These are phyloP conservation scores for Podila epicladia DNA, from an alignment of 192 early-diverging fungal species.

Conservation along the genomic window DNA sequence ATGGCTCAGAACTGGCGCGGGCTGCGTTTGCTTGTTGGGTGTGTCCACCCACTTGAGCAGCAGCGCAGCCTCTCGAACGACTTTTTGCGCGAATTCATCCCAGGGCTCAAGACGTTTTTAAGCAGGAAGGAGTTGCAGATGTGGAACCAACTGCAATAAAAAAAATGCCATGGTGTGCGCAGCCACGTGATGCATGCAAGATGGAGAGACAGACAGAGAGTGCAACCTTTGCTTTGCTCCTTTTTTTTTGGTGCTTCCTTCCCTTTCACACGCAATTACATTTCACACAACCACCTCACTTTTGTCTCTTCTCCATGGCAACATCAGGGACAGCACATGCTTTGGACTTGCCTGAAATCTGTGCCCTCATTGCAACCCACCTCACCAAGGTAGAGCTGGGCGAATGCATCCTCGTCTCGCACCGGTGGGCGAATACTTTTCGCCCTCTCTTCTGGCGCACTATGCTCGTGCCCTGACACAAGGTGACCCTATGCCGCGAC, in stretches of 20 bases:
- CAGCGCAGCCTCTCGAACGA: constrained; percentile 9
- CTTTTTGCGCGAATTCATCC: neutral
- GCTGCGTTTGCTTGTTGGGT: constrained; percentile 8
- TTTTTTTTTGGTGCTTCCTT: too few species aligned
- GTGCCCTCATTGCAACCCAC: constrained; percentile 9
- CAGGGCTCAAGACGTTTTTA: neutral
- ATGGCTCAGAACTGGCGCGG: constrained; percentile 17
- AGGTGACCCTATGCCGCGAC: neutral
- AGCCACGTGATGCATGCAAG: too few species aligned
- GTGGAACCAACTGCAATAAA: neutral
- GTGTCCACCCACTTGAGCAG: constrained; percentile 8
- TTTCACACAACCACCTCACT: too few species aligned
- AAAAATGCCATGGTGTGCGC: too few species aligned
- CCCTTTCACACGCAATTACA: too few species aligned
- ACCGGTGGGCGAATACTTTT: constrained; percentile 13
- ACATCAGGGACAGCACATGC: constrained; percentile 7
- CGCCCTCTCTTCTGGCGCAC: constrained; percentile 24
- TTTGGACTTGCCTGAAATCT: constrained; percentile 25
- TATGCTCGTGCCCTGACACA: constrained; percentile 1
- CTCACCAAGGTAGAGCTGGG: constrained; percentile 17
- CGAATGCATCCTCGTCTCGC: constrained; percentile 25
- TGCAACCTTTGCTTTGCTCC: too few species aligned
- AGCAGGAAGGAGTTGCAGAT: neutral
- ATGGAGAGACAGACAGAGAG: too few species aligned
- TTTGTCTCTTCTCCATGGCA: too few species aligned